A percentile compares a stretch with the other conserved stretches of the same genome.
phyloP scores from a whole-genome alignment of 306 rosid species.

The Quercus berberidifolia region DNA sequence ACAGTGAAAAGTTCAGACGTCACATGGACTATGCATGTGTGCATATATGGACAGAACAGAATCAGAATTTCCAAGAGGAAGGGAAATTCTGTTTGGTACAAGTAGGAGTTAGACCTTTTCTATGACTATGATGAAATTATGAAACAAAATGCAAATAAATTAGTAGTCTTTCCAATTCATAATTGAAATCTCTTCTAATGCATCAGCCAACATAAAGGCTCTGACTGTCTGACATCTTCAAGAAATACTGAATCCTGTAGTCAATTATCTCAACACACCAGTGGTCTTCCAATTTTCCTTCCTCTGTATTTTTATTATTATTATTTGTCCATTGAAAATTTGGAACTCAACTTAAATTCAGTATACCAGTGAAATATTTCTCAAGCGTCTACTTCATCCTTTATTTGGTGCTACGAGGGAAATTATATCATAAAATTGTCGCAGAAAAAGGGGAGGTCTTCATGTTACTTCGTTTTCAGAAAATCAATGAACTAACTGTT shows the following conservation, averaged over 20 bases:
- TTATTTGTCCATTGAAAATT: neutral
- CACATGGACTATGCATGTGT: neutral
- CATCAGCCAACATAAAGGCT: neutral
- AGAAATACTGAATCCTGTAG: neutral
- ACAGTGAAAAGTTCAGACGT: slow-evolving; percentile 2
- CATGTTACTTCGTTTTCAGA: neutral
- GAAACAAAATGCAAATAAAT: no score
- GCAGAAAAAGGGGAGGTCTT: neutral
- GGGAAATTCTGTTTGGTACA: no score
- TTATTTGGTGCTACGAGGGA: neutral
- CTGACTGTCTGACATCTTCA: neutral
- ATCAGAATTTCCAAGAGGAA: neutral
- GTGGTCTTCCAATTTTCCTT: neutral
- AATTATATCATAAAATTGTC: neutral
- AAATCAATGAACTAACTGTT: neutral
- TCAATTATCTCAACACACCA: neutral
- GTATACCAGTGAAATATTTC: neutral
- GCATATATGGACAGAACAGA: neutral
- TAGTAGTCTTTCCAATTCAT: neutral
- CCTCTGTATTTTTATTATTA: neutral
- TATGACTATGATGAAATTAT: no score
- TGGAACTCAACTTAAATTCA: neutral
- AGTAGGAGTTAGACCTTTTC: no score
- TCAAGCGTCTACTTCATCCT: neutral
- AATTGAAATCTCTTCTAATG: neutral